Conservation (phyloP, 305 asterid species). For the Fraxinus baroniana region DNA sequence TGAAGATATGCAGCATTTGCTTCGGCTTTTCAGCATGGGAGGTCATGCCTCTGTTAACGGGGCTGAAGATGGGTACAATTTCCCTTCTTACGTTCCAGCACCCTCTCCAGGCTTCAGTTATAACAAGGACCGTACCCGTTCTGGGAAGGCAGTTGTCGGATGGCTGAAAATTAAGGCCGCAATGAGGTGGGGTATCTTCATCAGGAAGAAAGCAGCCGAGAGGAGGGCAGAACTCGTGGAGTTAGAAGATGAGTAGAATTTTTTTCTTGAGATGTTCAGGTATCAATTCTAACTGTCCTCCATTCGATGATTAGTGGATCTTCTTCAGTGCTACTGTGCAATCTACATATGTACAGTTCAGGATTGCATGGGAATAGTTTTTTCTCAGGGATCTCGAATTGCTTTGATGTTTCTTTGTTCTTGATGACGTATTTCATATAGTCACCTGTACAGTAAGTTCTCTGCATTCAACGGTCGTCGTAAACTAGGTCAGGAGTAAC, state of each 20-base stretch:
- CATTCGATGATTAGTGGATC: conserved; percentile 13
- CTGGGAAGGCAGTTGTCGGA: conserved; percentile 89
- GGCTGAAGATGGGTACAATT: conserved; percentile 57
- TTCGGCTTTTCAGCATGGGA: conserved; percentile 83
- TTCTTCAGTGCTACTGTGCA: neutral
- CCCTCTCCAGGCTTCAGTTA: conserved; percentile 59
- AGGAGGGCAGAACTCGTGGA: conserved; percentile 86
- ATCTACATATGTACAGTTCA: conserved; percentile 7
- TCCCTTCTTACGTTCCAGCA: conserved; percentile 57
- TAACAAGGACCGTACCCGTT: conserved; percentile 56
- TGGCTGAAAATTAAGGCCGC: conserved; percentile 98
- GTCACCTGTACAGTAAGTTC: conserved; percentile 29
- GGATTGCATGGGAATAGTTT: conserved; percentile 13
- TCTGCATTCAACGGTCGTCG: neutral
- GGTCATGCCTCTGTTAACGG: conserved; percentile 42
- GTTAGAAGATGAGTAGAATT: conserved; percentile 63
- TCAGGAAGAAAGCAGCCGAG: conserved; percentile 95
- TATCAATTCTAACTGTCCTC: neutral
- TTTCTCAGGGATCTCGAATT: conserved; percentile 18
- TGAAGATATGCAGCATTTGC: conserved; percentile 92
- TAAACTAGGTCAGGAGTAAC: neutral
- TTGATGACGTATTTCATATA: neutral
- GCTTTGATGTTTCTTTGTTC: neutral
- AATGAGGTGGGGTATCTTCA: conserved; percentile 96
- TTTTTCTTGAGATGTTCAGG: neutral